These are phyloP conservation scores for Yarrowia osloensis DNA, from an alignment of 805 yeast genomes.

Conservation along the genomic window DNA sequence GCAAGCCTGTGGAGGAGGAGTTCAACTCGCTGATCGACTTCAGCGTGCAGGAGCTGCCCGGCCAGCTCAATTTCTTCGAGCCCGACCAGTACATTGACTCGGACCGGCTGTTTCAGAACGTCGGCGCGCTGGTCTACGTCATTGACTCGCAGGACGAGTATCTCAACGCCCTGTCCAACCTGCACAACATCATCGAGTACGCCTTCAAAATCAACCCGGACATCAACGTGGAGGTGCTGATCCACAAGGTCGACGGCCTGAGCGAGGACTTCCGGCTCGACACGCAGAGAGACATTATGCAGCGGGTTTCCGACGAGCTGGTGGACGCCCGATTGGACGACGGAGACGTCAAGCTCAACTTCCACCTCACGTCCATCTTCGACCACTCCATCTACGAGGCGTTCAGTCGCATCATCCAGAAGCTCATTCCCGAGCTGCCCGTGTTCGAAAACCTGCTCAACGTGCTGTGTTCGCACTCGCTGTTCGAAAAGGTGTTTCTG, in stretches of 20 bases:
- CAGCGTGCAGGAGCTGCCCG: slow-evolving; percentile 92
- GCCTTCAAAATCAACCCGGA: slow-evolving; percentile 82
- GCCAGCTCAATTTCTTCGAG: slow-evolving; percentile 86
- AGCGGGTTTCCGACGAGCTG: slow-evolving; percentile 89
- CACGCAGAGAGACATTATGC: slow-evolving; percentile 95
- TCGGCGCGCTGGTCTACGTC: slow-evolving; percentile 90
- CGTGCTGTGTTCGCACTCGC: slow-evolving; percentile 81
- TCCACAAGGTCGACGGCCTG: slow-evolving; percentile 94
- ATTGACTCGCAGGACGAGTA: slow-evolving; percentile 96
- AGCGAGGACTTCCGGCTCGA: slow-evolving; percentile 92
- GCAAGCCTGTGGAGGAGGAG: slow-evolving; percentile 83
- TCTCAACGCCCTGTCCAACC: slow-evolving; percentile 82
- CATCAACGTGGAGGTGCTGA: slow-evolving; percentile 86
- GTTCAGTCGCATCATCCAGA: slow-evolving; percentile 88
- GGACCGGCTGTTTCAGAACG: slow-evolving; percentile 71
- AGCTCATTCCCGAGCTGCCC: slow-evolving; percentile 84
- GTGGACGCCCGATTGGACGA: slow-evolving; percentile 79
- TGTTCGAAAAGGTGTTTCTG: slow-evolving; percentile 87
- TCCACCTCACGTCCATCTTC: slow-evolving; percentile 89
- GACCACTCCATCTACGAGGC: slow-evolving; percentile 97
- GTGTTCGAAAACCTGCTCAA: slow-evolving; percentile 86
- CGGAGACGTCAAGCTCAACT: slow-evolving; percentile 79
- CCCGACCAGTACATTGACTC: slow-evolving; percentile 68
- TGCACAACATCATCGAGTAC: slow-evolving; percentile 83
- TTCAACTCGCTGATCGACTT: slow-evolving; percentile 82